phyloP scores from a whole-genome alignment of 2,329 filamentous ascomycete genomes.

The Elsinoe batatas region DNA sequence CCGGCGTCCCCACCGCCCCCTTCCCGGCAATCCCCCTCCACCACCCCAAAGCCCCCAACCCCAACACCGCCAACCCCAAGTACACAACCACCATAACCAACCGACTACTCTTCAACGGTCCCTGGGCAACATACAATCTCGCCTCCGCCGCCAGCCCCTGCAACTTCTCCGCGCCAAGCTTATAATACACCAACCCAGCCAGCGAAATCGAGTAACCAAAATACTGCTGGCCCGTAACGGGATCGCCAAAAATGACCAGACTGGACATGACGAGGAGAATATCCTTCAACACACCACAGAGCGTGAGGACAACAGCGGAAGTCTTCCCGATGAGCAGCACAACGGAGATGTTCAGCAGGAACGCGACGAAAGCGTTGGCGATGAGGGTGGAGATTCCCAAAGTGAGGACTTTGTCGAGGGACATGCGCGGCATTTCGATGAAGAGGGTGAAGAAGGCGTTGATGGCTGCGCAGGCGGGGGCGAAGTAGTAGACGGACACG shows the following conservation, averaged over 20 bases:
- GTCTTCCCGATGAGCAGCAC: conserved; percentile 87
- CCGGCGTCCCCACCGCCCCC: background rate
- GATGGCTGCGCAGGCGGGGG: conserved; percentile 72
- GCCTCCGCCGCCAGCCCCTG: conserved; percentile 39
- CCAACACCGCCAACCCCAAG: background rate
- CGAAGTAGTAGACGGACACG: conserved; percentile 84
- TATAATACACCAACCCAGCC: conserved; percentile 73
- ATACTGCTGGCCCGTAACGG: conserved; percentile 64
- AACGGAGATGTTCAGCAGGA: conserved; percentile 74
- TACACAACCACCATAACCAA: background rate
- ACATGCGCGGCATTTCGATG: conserved; percentile 62
- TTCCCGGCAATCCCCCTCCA: background rate
- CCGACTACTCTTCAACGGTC: background rate
- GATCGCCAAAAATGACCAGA: conserved; percentile 72
- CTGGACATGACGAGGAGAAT: conserved; percentile 71
- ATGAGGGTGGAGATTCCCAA: conserved; percentile 66
- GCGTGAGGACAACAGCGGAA: conserved; percentile 73
- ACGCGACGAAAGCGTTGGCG: conserved; percentile 67
- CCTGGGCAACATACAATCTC: background rate
- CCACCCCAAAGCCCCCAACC: background rate
- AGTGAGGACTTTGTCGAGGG: conserved; percentile 59
- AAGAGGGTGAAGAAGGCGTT: conserved; percentile 64
- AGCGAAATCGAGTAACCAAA: conserved; percentile 78
- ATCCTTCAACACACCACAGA: conserved; percentile 81
- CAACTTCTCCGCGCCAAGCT: conserved; percentile 72